Conservation (phyloP, 768 basidiomycete species). For the Brasilioporus rufonigricans region DNA sequence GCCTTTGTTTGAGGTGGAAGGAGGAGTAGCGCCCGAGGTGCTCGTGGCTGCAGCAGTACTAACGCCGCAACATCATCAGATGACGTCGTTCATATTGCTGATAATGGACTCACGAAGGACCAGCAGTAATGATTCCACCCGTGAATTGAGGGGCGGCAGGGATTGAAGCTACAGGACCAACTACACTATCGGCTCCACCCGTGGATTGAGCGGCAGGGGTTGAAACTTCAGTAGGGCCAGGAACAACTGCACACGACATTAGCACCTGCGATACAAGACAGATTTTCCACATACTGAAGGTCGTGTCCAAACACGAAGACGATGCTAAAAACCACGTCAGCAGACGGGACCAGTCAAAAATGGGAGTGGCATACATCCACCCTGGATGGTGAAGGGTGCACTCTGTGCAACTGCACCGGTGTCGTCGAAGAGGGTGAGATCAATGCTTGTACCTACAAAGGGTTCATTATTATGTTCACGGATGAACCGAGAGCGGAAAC, state of each 20-base stretch:
- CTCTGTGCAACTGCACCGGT: slow-evolving; percentile 50
- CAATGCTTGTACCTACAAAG: slow-evolving; percentile 47
- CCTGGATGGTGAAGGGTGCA: slow-evolving; percentile 48
- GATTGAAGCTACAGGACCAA: slow-evolving; percentile 11
- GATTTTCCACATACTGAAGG: slow-evolving; percentile 22
- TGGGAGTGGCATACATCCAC: slow-evolving; percentile 45
- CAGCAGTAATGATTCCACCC: background rate
- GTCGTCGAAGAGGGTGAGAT: slow-evolving; percentile 59
- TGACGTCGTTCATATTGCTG: background rate
- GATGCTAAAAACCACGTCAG: slow-evolving; percentile 29
- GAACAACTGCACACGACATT: slow-evolving; percentile 18
- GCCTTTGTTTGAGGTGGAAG: slow-evolving; percentile 30
- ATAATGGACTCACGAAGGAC: slow-evolving; percentile 19
- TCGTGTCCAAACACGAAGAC: slow-evolving; percentile 34
- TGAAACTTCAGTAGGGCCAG: slow-evolving; percentile 19
- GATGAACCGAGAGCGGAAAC: background rate
- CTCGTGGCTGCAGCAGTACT: slow-evolving; percentile 1
- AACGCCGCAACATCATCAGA: slow-evolving; percentile 6
- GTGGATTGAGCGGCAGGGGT: background rate
- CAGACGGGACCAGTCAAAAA: background rate
- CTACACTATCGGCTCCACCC: slow-evolving; percentile 10
- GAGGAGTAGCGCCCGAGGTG: background rate
- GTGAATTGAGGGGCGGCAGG: background rate
- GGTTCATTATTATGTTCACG: background rate
- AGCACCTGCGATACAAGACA: slow-evolving; percentile 10